Evolutionary conservation across 2,329 filamentous ascomycete genomes (phyloP).

Genomic region (Pleomassaria siparia): DNA sequence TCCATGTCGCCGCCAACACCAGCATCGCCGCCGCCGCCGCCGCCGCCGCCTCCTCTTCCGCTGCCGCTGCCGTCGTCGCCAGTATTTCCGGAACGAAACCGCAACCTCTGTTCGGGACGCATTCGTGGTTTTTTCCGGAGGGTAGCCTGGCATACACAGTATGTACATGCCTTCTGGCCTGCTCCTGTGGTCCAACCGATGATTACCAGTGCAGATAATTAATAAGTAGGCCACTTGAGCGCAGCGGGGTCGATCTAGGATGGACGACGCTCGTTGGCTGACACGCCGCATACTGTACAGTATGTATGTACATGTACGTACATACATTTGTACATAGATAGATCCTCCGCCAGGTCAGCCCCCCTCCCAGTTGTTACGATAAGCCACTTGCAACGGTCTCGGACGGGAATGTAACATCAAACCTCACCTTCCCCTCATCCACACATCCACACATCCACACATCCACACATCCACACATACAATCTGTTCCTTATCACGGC

Average conservation of each 20-base stretch:
- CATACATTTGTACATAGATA: too few species aligned
- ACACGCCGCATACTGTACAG: too few species aligned
- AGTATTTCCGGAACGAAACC: too few species aligned
- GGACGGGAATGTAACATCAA: constrained; percentile 28
- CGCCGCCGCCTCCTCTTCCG: background rate
- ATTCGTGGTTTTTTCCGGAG: constrained; percentile 4
- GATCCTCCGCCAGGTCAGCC: too few species aligned
- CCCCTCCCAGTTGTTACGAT: constrained; percentile 4
- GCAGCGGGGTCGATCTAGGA: background rate
- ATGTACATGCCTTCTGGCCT: too few species aligned
- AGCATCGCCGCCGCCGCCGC: background rate
- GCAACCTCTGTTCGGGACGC: constrained; percentile 15
- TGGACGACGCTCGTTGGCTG: too few species aligned
- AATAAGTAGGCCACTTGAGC: background rate
- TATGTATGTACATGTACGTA: too few species aligned
- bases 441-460: constrained; percentile 13
- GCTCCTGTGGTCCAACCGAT: too few species aligned
- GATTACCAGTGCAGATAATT: too few species aligned
- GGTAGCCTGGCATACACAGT: too few species aligned
- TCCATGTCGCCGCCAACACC: constrained; percentile 14
- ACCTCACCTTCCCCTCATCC: constrained; percentile 18
- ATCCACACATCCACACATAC: constrained; percentile 12
- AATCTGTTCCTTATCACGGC: constrained; percentile 15
- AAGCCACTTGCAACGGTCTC: constrained; percentile 33
- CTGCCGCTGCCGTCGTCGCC: too few species aligned